These are phyloP conservation scores for Staphylotrichum longicolle DNA, from an alignment of 495 filamentous ascomycete species.

Conservation along the genomic window DNA sequence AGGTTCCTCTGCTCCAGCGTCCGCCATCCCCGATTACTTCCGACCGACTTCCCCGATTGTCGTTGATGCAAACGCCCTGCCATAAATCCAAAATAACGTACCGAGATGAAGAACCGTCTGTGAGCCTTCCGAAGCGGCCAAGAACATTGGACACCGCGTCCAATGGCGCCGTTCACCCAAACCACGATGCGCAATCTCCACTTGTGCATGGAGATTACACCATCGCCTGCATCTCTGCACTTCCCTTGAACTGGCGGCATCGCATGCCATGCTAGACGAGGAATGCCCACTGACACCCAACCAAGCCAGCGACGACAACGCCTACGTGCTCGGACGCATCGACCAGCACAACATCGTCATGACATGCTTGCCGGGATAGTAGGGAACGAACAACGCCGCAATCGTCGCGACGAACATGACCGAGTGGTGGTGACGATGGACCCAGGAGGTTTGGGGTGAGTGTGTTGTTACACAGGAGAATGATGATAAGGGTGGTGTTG, in stretches of 20 bases:
- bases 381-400: slow-evolving; percentile 33
- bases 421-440: too few relatives aligned
- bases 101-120: slow-evolving; percentile 6
- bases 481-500: too few relatives aligned
- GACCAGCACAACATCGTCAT: slow-evolving; percentile 45
- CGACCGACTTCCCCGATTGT: slow-evolving; percentile 10
- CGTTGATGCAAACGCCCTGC: slow-evolving; percentile 8
- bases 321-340: too few relatives aligned
- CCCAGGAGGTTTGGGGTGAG: too few relatives aligned
- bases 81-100: slow-evolving; percentile 11
- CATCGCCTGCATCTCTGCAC: slow-evolving; percentile 21
- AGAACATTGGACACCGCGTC: slow-evolving; percentile 9
- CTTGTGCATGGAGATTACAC: slow-evolving; percentile 18
- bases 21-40: slow-evolving; percentile 2
- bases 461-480: too few relatives aligned
- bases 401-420: too few relatives aligned
- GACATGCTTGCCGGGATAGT: slow-evolving; percentile 41
- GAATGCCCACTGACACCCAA: slow-evolving; percentile 5
- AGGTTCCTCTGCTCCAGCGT: slow-evolving; percentile 3
- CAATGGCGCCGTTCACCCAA: background rate
- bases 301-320: slow-evolving; percentile 25
- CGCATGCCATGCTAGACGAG: slow-evolving; percentile 20
- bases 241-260: slow-evolving; percentile 15
- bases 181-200: slow-evolving; percentile 1
- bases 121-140: slow-evolving; percentile 12